A percentile compares a stretch with the other conserved stretches of the same genome.
Evolutionary conservation across 1,284 basidiomycete species (phyloP).

Genomic region (Fomitopsis schrenkii): DNA sequence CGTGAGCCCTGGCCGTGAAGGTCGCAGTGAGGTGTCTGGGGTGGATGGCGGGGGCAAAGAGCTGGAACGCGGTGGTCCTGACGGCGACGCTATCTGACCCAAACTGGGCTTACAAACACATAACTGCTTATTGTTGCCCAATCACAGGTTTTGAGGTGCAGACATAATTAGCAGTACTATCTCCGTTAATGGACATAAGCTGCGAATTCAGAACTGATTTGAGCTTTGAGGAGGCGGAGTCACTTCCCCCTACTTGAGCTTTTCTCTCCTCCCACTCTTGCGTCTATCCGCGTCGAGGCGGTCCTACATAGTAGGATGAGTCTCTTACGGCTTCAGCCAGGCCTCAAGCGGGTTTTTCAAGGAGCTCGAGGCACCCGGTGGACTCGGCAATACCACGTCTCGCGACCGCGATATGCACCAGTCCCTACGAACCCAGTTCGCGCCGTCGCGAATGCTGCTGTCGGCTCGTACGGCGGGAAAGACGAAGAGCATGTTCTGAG

Average conservation of each 20-base stretch:
- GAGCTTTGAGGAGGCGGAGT: not conserved
- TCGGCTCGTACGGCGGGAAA: constrained; percentile 29
- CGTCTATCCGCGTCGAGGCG: not conserved
- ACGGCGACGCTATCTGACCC: not conserved
- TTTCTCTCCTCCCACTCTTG: not conserved
- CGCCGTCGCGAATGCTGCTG: constrained; percentile 27
- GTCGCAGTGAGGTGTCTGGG: not conserved
- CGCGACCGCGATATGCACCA: constrained; percentile 26
- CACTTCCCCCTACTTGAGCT: not conserved
- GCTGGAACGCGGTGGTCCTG: not conserved
- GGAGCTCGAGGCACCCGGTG: constrained; percentile 11
- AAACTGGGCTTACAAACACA: not conserved
- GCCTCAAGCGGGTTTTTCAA: constrained; percentile 18
- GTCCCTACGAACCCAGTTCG: constrained; percentile 36
- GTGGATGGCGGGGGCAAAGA: not conserved
- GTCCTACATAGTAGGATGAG: constrained; percentile 14
- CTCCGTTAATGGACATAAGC: too few relatives aligned
- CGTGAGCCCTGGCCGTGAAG: not conserved
- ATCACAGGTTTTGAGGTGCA: too few relatives aligned
- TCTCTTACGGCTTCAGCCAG: constrained; percentile 21
- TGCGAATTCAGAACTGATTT: not conserved
- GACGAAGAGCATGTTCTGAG: constrained; percentile 79
- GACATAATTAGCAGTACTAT: too few relatives aligned
- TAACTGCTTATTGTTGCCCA: not conserved
- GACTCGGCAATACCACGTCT: constrained; percentile 30